Conservation (phyloP, 2,329 filamentous ascomycete genomes). For the Graphiopsis chlorocephala region DNA sequence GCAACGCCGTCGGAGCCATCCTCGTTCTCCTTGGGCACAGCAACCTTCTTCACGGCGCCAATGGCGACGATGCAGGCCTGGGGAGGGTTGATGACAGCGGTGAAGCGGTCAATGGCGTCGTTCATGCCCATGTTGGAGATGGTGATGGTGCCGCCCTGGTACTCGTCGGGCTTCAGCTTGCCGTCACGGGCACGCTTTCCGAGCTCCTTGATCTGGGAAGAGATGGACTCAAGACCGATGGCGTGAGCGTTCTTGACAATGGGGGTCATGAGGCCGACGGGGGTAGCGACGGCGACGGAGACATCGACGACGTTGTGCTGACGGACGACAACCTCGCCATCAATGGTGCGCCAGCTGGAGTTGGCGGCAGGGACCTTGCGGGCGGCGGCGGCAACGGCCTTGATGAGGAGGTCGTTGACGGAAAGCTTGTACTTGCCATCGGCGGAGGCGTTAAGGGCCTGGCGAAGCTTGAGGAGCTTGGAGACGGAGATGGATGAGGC, state of each 20-base stretch:
- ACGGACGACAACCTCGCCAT: constrained; percentile 76
- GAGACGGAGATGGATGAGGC: constrained; percentile 84
- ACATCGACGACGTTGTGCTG: constrained; percentile 93
- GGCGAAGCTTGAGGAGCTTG: constrained; percentile 94
- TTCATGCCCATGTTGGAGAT: constrained; percentile 99
- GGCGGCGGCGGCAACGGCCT: constrained; percentile 84
- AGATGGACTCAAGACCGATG: constrained; percentile 86
- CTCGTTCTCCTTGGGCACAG: constrained; percentile 79
- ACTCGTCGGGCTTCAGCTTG: constrained; percentile 99
- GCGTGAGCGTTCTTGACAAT: constrained; percentile 88
- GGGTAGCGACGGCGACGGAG: constrained; percentile 91
- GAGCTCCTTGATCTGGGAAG: constrained; percentile 86
- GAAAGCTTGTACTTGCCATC: constrained; percentile 98
- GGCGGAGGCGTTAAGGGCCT: constrained; percentile 82
- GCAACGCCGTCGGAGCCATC: constrained; percentile 70
- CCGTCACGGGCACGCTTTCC: constrained; percentile 93
- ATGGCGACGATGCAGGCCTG: constrained; percentile 94
- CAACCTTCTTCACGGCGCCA: constrained; percentile 92
- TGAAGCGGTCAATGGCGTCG: constrained; percentile 91
- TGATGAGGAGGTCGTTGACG: constrained; percentile 99
- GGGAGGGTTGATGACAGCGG: constrained; percentile 97
- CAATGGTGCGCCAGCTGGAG: constrained; percentile 82
- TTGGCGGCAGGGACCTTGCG: constrained; percentile 95
- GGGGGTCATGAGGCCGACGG: constrained; percentile 91
- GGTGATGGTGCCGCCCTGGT: constrained; percentile 97